Base-by-base conservation (phyloP, 1,139 yeast species). In the Saccharomyces hybrid region DNA sequence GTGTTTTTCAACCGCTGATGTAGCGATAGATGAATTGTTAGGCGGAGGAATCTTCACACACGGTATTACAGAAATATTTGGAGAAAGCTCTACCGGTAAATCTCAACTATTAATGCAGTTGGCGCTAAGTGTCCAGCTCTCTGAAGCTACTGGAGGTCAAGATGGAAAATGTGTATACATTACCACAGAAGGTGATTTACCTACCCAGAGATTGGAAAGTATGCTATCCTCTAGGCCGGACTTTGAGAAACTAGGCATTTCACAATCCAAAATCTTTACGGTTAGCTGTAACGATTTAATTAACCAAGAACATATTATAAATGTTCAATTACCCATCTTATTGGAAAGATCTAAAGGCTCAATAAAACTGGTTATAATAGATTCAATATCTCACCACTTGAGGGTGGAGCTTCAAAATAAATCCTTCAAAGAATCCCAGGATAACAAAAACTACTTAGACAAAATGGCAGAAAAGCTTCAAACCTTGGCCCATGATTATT, bases 51-150 rank as follows among this genome's bases (percentile, higher is more conserved):
- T 90, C 3, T 81, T 80, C 0, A 61, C 80, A 0, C 85, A 90
- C 2, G 76, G 80, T 47, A 71, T 91, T 2, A 85, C 95, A 0
- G 98, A 91, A 70, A 67, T 91, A 2, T 84, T 83, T 61, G 98
- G 98, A 0, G 87, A 85, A 42, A 83, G 95, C 56, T 88, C 95
- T 0, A 79, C 87, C 2, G 97, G 96, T 0, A 90, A 90, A 66
- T 84, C 96, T 0, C 95, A 89, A 61, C 70, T 90, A 8, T 69
- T 86, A 31, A 76, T 84, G 69, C 93, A 85, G 59, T 63, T 89
- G 49, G 74, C 86, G 1, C 71, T 81, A 7, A 71, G 82, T 3
- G 80, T 84, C 6, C 90, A 85, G 59, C 60, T 77, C 23, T 77
- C 82, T 0, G 55, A 46, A 2, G 71, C 67, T 4, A 56, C 69